phyloP scores from a whole-genome alignment of 495 filamentous ascomycete species.

The Geopyxis carbonaria region DNA sequence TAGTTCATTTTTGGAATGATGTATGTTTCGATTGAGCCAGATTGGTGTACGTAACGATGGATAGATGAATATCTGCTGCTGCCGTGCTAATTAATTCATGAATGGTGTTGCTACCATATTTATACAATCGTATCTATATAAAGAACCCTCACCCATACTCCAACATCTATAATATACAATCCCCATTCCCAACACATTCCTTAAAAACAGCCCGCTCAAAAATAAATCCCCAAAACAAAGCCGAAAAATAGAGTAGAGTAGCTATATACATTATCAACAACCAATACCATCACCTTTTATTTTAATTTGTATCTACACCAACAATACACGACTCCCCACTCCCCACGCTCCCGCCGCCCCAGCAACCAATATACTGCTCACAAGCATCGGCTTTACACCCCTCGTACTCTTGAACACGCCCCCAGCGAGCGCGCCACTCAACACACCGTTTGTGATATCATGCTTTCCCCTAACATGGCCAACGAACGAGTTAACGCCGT shows the following conservation, averaged over 20 bases:
- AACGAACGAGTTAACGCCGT: slow-evolving; percentile 78
- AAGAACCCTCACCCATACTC: too few species aligned
- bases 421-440: slow-evolving; percentile 69
- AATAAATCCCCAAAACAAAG: too few species aligned
- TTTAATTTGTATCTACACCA: slow-evolving; percentile 4
- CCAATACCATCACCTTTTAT: not conserved
- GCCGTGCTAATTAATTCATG: too few species aligned
- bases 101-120: too few species aligned
- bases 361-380: slow-evolving; percentile 75
- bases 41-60: too few species aligned
- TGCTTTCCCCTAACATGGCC: slow-evolving; percentile 77
- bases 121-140: too few species aligned
- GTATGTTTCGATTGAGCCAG: too few species aligned
- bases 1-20: too few species aligned
- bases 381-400: slow-evolving; percentile 77
- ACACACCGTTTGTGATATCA: slow-evolving; percentile 70
- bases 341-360: slow-evolving; percentile 73
- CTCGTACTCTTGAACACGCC: slow-evolving; percentile 94
- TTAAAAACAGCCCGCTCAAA: too few species aligned
- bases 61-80: too few species aligned
- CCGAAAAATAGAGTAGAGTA: slow-evolving; percentile 2
- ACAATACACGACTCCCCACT: slow-evolving; percentile 32
- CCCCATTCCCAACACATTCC: too few species aligned
- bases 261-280: slow-evolving; percentile 5
- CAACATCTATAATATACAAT: too few species aligned